These are phyloP conservation scores for Akanthomyces muscarius DNA, from an alignment of 2,329 filamentous ascomycete species.

Conservation along the genomic window DNA sequence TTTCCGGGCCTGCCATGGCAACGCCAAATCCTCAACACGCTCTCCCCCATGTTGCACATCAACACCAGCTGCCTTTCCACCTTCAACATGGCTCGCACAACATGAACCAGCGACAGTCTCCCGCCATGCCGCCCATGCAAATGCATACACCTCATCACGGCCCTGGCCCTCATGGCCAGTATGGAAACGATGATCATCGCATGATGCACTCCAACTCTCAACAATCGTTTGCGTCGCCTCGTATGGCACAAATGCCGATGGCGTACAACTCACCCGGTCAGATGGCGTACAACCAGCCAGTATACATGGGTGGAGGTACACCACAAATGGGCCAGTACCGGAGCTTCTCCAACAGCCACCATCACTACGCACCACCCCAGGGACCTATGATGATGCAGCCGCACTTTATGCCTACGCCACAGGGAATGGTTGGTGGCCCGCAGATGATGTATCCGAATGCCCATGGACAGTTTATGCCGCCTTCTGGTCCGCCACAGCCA, in stretches of 20 bases:
- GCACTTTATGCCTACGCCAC: slow-evolving; percentile 70
- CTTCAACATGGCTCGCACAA: slow-evolving; percentile 70
- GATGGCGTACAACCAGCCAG: slow-evolving; percentile 66
- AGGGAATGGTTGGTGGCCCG: slow-evolving; percentile 63
- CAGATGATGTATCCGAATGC: slow-evolving; percentile 80
- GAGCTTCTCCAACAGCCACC: slow-evolving; percentile 61
- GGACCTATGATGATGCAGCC: slow-evolving; percentile 80
- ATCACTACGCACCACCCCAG: slow-evolving; percentile 68
- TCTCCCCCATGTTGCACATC: slow-evolving; percentile 70
- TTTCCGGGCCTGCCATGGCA: slow-evolving; percentile 54
- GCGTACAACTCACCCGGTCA: slow-evolving; percentile 67
- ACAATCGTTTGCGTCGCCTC: slow-evolving; percentile 81
- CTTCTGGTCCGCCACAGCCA: slow-evolving; percentile 51
- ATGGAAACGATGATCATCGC: slow-evolving; percentile 76
- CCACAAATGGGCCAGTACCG: slow-evolving; percentile 68
- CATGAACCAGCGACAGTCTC: slow-evolving; percentile 64
- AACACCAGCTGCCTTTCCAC: slow-evolving; percentile 79
- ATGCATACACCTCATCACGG: slow-evolving; percentile 70
- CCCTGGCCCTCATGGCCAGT: slow-evolving; percentile 60
- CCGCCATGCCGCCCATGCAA: slow-evolving; percentile 74
- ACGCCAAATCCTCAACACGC: slow-evolving; percentile 67
- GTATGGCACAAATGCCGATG: slow-evolving; percentile 66
- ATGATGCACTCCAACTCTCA: slow-evolving; percentile 85
- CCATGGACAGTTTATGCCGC: slow-evolving; percentile 61
- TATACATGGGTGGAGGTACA: slow-evolving; percentile 66